Base-by-base conservation (phyloP, 2,329 filamentous ascomycete species). In the Venturia nashicola region DNA sequence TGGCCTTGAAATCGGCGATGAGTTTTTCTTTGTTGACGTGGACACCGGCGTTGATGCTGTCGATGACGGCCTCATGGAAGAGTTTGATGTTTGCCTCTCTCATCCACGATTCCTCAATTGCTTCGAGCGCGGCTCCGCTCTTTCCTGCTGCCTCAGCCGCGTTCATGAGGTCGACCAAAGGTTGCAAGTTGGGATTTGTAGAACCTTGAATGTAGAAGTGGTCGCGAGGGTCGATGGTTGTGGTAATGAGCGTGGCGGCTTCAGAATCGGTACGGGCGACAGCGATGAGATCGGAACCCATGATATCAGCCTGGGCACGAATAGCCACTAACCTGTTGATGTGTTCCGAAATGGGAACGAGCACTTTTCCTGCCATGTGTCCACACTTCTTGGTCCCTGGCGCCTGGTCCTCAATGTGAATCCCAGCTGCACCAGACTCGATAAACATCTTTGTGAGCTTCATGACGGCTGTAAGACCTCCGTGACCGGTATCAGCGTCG, bases 311-410 rank as follows among this genome's bases (percentile, higher is more conserved):
- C 78, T 99, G 94, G 5, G 94, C 93, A 66, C 94, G 88, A 75
- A 99, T 97, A 70, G 94, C 92, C 61, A 99, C 91, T 63, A 99
- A 83, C 64, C 94, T 88, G 81, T 97, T 97, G 79, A 97, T 97
- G 80, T 99, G 94, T 80, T 99, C 94, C 77, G 86, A 90, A 74
- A 97, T 95, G 61, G 94, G 94, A 62, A 99, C 94, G 66, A 99
- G 82, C 54, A 97, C 94, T 80, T 97, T 97, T 72, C 94, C 94
- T 68, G 94, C 94, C 94, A 97, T 97, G 79, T 97, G 94, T 67
- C 94, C 94, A 76, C 94, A 99, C 84, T 99, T 99, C 85, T 99
- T 99, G 61, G 94, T 97, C 63, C 94, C 94, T 3, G 94, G 93
- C 4, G 94, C 93, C 78, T 97, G 94, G 75, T 99, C 94, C 78